Evolutionary conservation across 2,329 filamentous ascomycete species (phyloP).

Genomic region (Graphilbum fragrans): DNA sequence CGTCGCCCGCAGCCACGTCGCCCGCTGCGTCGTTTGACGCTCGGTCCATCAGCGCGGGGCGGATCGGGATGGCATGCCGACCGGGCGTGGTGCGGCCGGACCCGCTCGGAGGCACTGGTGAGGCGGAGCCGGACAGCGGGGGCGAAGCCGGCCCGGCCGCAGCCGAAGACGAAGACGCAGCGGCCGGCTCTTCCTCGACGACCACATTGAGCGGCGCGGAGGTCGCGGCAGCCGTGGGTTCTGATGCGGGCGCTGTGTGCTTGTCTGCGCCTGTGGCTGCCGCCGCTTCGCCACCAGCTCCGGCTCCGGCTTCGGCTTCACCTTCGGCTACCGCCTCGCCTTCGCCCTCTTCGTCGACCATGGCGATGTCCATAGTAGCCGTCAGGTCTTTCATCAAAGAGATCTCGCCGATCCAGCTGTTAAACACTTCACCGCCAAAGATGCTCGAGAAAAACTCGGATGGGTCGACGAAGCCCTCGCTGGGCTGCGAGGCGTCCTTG

Average conservation of each 20-base stretch:
- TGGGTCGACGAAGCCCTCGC: slow-evolving; percentile 88
- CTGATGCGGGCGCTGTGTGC: slow-evolving; percentile 13
- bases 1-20: slow-evolving; percentile 54
- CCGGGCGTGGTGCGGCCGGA: slow-evolving; percentile 27
- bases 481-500: slow-evolving; percentile 85
- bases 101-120: slow-evolving; percentile 4
- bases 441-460: slow-evolving; percentile 98
- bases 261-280: slow-evolving; percentile 18
- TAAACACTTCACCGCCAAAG: slow-evolving; percentile 91
- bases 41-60: slow-evolving; percentile 79
- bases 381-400: slow-evolving; percentile 97
- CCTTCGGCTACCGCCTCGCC: slow-evolving; percentile 35
- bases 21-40: slow-evolving; percentile 70
- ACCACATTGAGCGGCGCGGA: slow-evolving; percentile 23
- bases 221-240: slow-evolving; percentile 18
- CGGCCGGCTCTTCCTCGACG: slow-evolving; percentile 20
- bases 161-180: not conserved
- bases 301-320: slow-evolving; percentile 35
- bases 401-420: slow-evolving; percentile 96
- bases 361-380: slow-evolving; percentile 95
- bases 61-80: slow-evolving; percentile 50
- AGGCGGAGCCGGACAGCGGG: not conserved
- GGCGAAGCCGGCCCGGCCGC: not conserved
- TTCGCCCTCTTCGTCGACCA: slow-evolving; percentile 59
- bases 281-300: slow-evolving; percentile 23